These are phyloP conservation scores for Lentinula novae-zelandiae DNA, from an alignment of 1,284 basidiomycete genomes.

Conservation along the genomic window DNA sequence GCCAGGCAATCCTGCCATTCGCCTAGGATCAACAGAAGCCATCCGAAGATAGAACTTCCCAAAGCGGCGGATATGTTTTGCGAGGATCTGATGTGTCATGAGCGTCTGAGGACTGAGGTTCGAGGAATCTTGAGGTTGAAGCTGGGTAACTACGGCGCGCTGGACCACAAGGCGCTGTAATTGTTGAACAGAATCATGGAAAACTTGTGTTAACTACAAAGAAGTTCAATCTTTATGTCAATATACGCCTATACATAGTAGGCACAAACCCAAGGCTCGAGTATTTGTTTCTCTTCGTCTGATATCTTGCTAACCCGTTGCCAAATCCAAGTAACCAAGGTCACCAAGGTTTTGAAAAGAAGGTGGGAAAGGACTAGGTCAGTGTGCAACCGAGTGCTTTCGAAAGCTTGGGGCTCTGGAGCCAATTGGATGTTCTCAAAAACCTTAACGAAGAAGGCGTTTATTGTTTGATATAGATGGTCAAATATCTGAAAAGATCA, in stretches of 20 bases:
- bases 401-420: slow-evolving; percentile 30
- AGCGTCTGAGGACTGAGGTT: slow-evolving; percentile 24
- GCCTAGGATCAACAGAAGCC: slow-evolving; percentile 55
- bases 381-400: slow-evolving; percentile 37
- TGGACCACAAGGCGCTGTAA: slow-evolving; percentile 50
- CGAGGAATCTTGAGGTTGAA: not conserved
- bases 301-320: slow-evolving; percentile 44
- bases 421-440: not conserved
- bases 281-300: slow-evolving; percentile 36
- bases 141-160: slow-evolving; percentile 20
- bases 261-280: slow-evolving; percentile 50
- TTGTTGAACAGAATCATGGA: slow-evolving; percentile 53
- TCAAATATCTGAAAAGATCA: not conserved
- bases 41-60: slow-evolving; percentile 77
- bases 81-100: slow-evolving; percentile 51
- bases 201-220: slow-evolving; percentile 53
- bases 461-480: slow-evolving; percentile 1
- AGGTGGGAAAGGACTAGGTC: slow-evolving; percentile 63
- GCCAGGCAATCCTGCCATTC: slow-evolving; percentile 61
- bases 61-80: slow-evolving; percentile 62
- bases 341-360: slow-evolving; percentile 65
- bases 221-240: not conserved
- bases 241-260: slow-evolving; percentile 12
- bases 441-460: not conserved
- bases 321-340: slow-evolving; percentile 69